Evolutionary conservation across 2,329 filamentous ascomycete species (phyloP), one percentile per base, ranked within the genome.

Genomic region (Alternaria gansuensis): DNA sequence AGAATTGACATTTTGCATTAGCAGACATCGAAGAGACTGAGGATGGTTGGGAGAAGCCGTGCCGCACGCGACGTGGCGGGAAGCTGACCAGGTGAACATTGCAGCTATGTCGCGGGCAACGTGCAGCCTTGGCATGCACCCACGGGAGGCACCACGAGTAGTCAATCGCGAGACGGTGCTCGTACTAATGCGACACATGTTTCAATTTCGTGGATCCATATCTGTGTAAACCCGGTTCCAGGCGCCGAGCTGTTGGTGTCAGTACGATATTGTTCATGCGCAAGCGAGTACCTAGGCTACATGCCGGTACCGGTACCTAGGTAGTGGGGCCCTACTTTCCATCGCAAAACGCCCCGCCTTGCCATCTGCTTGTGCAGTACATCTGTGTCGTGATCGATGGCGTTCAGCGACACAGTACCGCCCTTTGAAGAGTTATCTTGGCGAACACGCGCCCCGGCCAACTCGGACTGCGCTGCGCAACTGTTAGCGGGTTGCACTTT

Each of bases 181-280:
- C 39, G 11, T 41, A 41, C 39, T 41, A 6, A 33, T 46, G 28
- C 28, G 43, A 46, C 28, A n/a, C 17, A 3, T 21, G 21, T 23
- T 14, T 31, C 13, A 33, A 31, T 33, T 46, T 21, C 43, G 14
- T 29, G 43, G 43, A 10, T 29, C 28, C 28, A 31, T 23, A 33
- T 24, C 17, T 33, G 17, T 31, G 28, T n/a, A 33, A 14, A 24
- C n/a, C n/a, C 28, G 5, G 28, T 46, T 46, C 28, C 43, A 46
- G 28, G 43, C 43, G 43, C 43, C 43, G 43, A 33, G 43, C 43
- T 46, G 43, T 46, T 46, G 43, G 43, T 31, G 28, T 46, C 28
- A 17, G 13, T 3, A 26, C 28, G 21, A 46, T 5, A 23, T 46
- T 33, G 43, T 33, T 46, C 43, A 46, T 23, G 28, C 43, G 43